Percentiles rank a stretch among this genome's conserved stretches.
phyloP scores from a whole-genome alignment of 1,139 yeast species.

The Zhuliangozyma blackwelliae region DNA sequence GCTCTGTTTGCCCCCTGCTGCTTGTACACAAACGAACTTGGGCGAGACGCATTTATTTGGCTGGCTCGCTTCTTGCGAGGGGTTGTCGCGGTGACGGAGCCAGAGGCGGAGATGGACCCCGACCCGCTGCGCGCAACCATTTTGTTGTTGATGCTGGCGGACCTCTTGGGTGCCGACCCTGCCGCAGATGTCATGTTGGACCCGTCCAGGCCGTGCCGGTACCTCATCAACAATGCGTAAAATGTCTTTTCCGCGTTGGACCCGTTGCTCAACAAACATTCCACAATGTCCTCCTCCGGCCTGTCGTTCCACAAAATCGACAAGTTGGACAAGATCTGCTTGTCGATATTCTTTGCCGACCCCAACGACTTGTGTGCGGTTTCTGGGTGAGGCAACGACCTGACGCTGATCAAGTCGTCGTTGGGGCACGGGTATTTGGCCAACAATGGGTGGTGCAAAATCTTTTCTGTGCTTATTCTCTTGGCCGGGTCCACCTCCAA shows the following conservation, averaged over 20 bases:
- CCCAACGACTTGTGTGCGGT: conserved; percentile 51
- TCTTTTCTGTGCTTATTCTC: conserved; percentile 73
- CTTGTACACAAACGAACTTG: conserved; percentile 50
- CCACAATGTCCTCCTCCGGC: conserved; percentile 51
- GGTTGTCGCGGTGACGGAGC: conserved; percentile 22
- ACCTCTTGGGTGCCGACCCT: conserved; percentile 13
- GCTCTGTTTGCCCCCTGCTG: conserved; percentile 20
- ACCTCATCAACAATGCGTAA: conserved; percentile 59
- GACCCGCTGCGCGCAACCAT: too few relatives aligned
- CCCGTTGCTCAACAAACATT: conserved; percentile 51
- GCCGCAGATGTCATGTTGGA: conserved; percentile 1
- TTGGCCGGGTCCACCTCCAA: conserved; percentile 73
- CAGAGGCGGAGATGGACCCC: conserved; percentile 16
- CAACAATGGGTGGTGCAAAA: conserved; percentile 73
- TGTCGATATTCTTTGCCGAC: conserved; percentile 50
- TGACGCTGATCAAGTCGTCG: conserved; percentile 47
- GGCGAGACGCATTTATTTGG: conserved; percentile 51
- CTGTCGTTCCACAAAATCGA: conserved; percentile 75
- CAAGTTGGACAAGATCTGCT: conserved; percentile 61
- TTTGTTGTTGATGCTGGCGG: conserved; percentile 16
- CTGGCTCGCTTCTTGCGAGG: conserved; percentile 45
- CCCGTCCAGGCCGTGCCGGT: conserved; percentile 46
- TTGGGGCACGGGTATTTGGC: conserved; percentile 54
- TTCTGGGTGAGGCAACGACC: conserved; percentile 60
- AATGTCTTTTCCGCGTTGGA: conserved; percentile 72